phyloP scores from a whole-genome alignment of 495 filamentous ascomycete species.

The Oidiodendron maius region DNA sequence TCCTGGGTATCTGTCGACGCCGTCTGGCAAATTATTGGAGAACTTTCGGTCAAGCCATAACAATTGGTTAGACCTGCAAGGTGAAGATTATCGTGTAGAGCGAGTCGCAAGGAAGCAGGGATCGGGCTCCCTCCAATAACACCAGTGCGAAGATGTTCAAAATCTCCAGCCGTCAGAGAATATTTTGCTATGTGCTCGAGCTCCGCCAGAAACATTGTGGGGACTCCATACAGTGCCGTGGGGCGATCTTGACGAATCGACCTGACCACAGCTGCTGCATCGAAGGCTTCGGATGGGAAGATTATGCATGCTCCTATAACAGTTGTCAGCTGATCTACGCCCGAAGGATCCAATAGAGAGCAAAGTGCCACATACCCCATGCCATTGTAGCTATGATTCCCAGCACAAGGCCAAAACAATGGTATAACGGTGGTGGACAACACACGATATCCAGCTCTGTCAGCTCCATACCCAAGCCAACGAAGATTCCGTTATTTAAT shows the following conservation, averaged over 20 bases:
- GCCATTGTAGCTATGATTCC: constrained; percentile 68
- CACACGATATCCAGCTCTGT: background rate
- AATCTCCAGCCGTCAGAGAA: constrained; percentile 42
- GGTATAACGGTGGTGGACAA: background rate
- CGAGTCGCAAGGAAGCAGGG: background rate
- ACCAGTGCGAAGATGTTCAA: constrained; percentile 54
- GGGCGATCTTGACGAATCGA: constrained; percentile 57
- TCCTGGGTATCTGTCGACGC: constrained; percentile 57
- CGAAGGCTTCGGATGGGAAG: constrained; percentile 59
- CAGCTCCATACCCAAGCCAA: background rate
- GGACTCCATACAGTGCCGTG: constrained; percentile 65
- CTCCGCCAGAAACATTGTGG: constrained; percentile 67
- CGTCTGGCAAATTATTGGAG: constrained; percentile 66
- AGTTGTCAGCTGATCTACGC: too few species aligned
- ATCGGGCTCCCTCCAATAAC: constrained; percentile 58
- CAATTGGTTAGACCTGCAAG: background rate
- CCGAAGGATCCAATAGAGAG: too few species aligned
- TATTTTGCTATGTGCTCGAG: too few species aligned
- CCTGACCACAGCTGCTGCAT: constrained; percentile 50
- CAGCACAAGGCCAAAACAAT: constrained; percentile 52
- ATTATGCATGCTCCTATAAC: constrained; percentile 59
- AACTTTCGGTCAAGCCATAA: constrained; percentile 54
- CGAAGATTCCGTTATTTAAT: background rate
- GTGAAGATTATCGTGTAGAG: constrained; percentile 14
- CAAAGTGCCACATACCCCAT: too few species aligned